These are phyloP conservation scores for Clonostachys rhizophaga DNA, from an alignment of 2,329 filamentous ascomycete genomes.

Conservation along the genomic window DNA sequence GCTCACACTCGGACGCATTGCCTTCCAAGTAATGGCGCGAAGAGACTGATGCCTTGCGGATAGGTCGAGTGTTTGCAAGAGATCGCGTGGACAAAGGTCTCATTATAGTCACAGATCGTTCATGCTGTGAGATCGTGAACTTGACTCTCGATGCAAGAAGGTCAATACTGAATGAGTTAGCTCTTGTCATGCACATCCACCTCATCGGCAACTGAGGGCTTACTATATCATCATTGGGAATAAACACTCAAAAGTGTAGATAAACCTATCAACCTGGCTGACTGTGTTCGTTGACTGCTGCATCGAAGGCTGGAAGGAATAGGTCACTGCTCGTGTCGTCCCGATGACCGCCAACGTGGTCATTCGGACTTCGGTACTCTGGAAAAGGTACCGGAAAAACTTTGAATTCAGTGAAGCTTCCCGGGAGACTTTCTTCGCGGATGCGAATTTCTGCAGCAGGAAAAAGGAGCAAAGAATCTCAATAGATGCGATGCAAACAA, in stretches of 20 bases:
- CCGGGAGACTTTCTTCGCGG: conserved; percentile 20
- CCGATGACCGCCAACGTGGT: conserved; percentile 24
- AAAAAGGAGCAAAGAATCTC: conserved; percentile 33
- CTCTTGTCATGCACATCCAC: background rate
- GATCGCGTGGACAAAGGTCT: too few relatives aligned
- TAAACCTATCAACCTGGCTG: conserved; percentile 27
- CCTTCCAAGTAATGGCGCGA: too few relatives aligned
- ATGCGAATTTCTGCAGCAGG: conserved; percentile 27
- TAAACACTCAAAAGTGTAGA: conserved; percentile 28
- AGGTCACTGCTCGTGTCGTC: conserved; percentile 25
- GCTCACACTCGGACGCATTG: too few relatives aligned
- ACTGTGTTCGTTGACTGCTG: conserved; percentile 22
- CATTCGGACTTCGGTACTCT: conserved; percentile 26
- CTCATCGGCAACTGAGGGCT: background rate
- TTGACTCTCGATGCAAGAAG: conserved; percentile 16
- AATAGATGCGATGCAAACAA: conserved; percentile 30
- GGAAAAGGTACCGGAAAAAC: conserved; percentile 31
- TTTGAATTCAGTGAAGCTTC: conserved; percentile 14
- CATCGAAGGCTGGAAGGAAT: conserved; percentile 23
- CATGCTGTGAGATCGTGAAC: conserved; percentile 4
- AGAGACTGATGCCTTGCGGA: too few relatives aligned
- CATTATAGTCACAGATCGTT: too few relatives aligned
- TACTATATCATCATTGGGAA: conserved; percentile 28
- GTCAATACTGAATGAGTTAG: conserved; percentile 12
- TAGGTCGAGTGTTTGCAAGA: too few relatives aligned